Conservation (phyloP, 345 rosid genomes). For the Boechera stricta region DNA sequence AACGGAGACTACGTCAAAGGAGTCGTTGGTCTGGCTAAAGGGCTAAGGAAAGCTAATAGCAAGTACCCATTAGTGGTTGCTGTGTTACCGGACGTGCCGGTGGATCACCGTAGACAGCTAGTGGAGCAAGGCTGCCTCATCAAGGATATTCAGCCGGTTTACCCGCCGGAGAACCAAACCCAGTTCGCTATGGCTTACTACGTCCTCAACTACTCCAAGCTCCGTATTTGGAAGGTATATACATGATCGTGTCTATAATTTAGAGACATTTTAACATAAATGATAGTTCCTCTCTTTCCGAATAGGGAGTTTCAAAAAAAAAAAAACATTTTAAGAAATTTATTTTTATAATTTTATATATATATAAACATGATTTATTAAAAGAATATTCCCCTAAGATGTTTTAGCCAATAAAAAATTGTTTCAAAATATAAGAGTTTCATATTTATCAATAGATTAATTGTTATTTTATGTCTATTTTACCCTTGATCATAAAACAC, state of each 20-base stretch:
- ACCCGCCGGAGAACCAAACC: slow-evolving; percentile 73
- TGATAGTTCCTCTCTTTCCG: neutral
- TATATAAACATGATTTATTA: too few relatives aligned
- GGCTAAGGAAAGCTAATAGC: slow-evolving; percentile 58
- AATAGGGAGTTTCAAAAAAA: too few relatives aligned
- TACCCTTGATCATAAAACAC: too few relatives aligned
- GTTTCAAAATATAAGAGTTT: too few relatives aligned
- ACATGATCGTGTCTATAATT: neutral
- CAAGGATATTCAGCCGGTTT: slow-evolving; percentile 60
- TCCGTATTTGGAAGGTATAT: slow-evolving; percentile 76
- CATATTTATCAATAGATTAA: too few relatives aligned
- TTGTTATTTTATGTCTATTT: too few relatives aligned
- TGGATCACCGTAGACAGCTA: slow-evolving; percentile 61
- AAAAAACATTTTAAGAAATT: too few relatives aligned
- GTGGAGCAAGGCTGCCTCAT: slow-evolving; percentile 62
- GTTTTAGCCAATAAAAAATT: too few relatives aligned
- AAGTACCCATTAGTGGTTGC: slow-evolving; percentile 73
- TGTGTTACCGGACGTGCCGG: slow-evolving; percentile 67
- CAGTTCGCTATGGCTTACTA: slow-evolving; percentile 79
- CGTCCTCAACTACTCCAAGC: slow-evolving; percentile 80
- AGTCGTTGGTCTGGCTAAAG: slow-evolving; percentile 78
- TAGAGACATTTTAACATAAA: neutral
- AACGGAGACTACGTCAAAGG: slow-evolving; percentile 73
- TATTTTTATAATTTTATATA: too few relatives aligned
- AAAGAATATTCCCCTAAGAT: too few relatives aligned